Evolutionary conservation across 768 basidiomycete genomes (phyloP), one percentile per base, ranked within the genome.

Genomic region (Auriscalpium microsporum): DNA sequence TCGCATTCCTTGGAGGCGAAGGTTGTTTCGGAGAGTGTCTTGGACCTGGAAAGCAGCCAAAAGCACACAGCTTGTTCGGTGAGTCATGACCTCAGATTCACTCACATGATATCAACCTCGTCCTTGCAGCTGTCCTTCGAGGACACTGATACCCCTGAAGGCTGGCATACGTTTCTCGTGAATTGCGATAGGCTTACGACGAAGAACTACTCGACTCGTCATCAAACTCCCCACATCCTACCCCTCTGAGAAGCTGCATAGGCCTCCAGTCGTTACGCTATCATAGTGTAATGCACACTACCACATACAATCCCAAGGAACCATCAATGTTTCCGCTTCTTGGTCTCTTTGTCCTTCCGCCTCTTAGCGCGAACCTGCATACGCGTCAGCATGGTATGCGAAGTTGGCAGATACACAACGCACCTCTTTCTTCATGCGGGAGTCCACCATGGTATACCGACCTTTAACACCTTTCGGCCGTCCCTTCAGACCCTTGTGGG

Each of bases 401-500:
- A 45, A 28, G 56, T 49, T 49, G 55, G 45, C 53, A 48, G 7
- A 45, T 42, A 44, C 47, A 59, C 21, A 46, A 68, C 78, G 37
- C 45, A 88, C 90, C 81, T 93, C 90, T 80, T 94, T 96, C 70
- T 80, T 90, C 87, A 94, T 93, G 61, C 94, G 77, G 4, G 91
- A 73, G 70, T 96, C 94, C 1, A 95, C 92, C 91, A 96, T 96
- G 40, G 84, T 75, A 70, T 96, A 98, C 48, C 89, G 81, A 35
- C 95, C 96, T 72, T 96, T 97, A 56, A 97, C 86, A 58, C 96
- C 96, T 68, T 87, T 95, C 28, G 96, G 95, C 51, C 96, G 73
- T 14, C 95, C 96, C 72, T 93, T 88, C 56, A 95, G 66, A 47
- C 93, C 96, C 63, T 81, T 91, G 68, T 94, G 87, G 6, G 79